These are phyloP conservation scores for Penicillium steckii DNA, from an alignment of 495 filamentous ascomycete species.

Conservation along the genomic window DNA sequence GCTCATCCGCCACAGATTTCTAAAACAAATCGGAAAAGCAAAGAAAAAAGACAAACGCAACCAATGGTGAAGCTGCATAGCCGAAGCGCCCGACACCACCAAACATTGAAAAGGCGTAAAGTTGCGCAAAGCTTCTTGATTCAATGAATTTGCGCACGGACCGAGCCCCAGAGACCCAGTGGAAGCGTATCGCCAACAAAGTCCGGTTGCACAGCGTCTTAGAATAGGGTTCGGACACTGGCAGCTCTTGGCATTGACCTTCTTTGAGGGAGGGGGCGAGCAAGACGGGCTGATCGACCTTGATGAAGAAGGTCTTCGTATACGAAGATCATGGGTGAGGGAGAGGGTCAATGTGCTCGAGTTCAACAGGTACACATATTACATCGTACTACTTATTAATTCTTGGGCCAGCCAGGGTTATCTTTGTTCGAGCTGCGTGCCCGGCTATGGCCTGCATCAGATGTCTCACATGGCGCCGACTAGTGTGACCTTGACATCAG, in stretches of 20 bases:
- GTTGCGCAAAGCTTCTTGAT: neutral
- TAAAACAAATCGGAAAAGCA: neutral
- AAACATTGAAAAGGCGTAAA: neutral
- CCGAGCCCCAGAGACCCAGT: conserved; percentile 19
- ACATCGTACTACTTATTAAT: neutral
- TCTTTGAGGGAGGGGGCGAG: too few species aligned
- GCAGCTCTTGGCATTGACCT: conserved; percentile 22
- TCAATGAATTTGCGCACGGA: conserved; percentile 20
- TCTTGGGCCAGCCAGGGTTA: conserved; percentile 4
- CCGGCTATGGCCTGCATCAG: conserved; percentile 26
- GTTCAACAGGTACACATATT: neutral
- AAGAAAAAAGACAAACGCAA: neutral
- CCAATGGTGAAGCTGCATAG: conserved; percentile 12
- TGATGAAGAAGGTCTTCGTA: neutral
- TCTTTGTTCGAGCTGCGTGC: conserved; percentile 6
- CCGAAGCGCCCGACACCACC: conserved; percentile 16
- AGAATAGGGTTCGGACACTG: conserved; percentile 25
- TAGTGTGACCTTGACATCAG: conserved; percentile 16
- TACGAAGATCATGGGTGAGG: neutral
- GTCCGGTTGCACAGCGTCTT: conserved; percentile 20
- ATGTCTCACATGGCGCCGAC: conserved; percentile 35
- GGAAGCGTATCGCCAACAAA: conserved; percentile 45
- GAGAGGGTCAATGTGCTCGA: conserved; percentile 6
- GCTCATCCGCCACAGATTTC: neutral
- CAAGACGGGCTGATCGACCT: conserved; percentile 11